These are phyloP conservation scores for Rhodotorula taiwanensis DNA, from an alignment of 768 basidiomycete genomes.

Conservation along the genomic window DNA sequence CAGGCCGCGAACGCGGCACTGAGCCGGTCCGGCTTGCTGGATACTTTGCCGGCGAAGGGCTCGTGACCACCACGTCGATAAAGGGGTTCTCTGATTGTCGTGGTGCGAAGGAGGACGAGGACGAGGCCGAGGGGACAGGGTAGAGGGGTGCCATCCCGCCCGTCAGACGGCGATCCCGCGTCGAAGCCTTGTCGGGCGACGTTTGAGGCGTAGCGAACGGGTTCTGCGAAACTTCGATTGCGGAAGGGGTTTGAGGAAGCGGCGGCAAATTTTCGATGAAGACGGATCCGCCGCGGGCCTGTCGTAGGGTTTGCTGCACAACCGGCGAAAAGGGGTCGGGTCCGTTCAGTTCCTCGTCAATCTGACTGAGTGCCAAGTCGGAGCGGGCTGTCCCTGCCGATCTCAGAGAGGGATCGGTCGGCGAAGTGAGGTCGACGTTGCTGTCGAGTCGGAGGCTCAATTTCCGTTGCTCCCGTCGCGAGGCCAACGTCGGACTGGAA, in stretches of 20 bases:
- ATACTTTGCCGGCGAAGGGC: background rate
- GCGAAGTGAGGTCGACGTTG: background rate
- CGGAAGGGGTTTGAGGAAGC: background rate
- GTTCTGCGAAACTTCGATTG: background rate
- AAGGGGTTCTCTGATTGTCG: background rate
- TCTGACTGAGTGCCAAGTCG: background rate
- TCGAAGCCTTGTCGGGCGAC: background rate
- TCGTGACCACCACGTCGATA: constrained; percentile 1
- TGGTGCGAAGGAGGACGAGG: background rate
- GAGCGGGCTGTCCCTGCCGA: too few relatives aligned
- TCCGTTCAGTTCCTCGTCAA: background rate
- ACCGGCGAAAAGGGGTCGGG: too few relatives aligned
- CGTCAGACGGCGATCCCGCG: background rate
- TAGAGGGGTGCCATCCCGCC: background rate
- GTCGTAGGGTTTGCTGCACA: background rate
- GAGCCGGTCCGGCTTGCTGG: too few relatives aligned
- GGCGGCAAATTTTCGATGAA: constrained; percentile 17
- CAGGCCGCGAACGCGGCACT: background rate
- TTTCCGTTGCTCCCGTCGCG: background rate
- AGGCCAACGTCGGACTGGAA: background rate
- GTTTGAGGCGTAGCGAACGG: background rate
- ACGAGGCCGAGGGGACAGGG: background rate
- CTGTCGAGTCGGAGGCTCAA: background rate
- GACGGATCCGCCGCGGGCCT: constrained; percentile 1
- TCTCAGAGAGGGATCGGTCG: too few relatives aligned